These are phyloP conservation scores for Henckelia pumila DNA, from an alignment of 257 asterid species.

Conservation along the genomic window DNA sequence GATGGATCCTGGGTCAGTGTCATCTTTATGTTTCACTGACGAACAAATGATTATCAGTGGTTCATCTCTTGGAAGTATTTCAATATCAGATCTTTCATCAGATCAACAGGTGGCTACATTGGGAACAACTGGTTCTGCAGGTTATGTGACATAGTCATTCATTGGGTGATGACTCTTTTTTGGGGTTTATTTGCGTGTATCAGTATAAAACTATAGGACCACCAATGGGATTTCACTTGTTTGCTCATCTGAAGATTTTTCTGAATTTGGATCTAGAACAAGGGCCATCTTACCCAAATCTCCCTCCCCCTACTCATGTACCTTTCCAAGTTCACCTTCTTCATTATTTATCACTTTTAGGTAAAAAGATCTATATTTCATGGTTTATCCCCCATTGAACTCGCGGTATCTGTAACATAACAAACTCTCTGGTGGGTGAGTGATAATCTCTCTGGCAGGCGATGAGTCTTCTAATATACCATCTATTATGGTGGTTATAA, in stretches of 20 bases:
- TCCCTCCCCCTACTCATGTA: not conserved
- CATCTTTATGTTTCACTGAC: constrained; percentile 69
- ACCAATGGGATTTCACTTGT: not conserved
- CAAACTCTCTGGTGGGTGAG: not conserved
- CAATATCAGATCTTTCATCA: constrained; percentile 85
- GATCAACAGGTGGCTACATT: constrained; percentile 70
- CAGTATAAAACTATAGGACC: not conserved
- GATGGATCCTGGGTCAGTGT: constrained; percentile 81
- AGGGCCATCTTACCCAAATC: not conserved
- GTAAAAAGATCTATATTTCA: no score
- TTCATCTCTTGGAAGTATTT: constrained; percentile 76
- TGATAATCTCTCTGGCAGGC: not conserved
- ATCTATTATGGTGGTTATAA: not conserved
- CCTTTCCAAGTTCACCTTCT: no score
- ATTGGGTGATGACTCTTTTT: constrained; percentile 11
- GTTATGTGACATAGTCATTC: constrained; percentile 32
- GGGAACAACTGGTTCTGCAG: constrained; percentile 58
- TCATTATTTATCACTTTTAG: no score
- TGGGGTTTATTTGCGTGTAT: constrained; percentile 1
- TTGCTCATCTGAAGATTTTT: no score
- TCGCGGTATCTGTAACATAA: not conserved
- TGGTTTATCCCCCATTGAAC: not conserved
- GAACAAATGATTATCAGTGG: constrained; percentile 85
- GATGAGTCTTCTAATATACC: not conserved
- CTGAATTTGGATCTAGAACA: no score